These are phyloP conservation scores for Pleurotus citrinopileatus DNA, from an alignment of 768 basidiomycete genomes.

Conservation along the genomic window DNA sequence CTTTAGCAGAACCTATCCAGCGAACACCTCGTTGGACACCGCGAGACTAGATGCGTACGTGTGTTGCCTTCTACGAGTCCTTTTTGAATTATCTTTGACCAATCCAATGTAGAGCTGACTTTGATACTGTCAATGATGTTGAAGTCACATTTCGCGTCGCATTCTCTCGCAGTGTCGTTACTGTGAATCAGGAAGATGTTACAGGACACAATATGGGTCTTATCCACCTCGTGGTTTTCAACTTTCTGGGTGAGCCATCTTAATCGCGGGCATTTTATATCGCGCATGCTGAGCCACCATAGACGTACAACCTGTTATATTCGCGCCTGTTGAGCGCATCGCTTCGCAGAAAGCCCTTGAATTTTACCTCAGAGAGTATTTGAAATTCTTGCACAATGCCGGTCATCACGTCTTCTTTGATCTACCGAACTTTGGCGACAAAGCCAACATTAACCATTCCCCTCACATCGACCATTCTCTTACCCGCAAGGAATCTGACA, in stretches of 20 bases:
- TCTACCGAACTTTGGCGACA: constrained; percentile 21
- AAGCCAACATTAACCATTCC: constrained; percentile 8
- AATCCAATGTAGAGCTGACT: constrained; percentile 5
- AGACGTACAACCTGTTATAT: neutral
- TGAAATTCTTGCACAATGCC: constrained; percentile 17
- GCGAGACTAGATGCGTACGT: constrained; percentile 8
- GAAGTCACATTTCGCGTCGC: constrained; percentile 12
- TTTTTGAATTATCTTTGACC: neutral
- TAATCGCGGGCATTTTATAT: too few relatives aligned
- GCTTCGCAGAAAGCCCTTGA: constrained; percentile 10
- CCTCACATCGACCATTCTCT: constrained; percentile 19
- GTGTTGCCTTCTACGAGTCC: neutral
- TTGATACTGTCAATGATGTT: constrained; percentile 7
- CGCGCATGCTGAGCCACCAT: neutral
- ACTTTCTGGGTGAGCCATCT: too few relatives aligned
- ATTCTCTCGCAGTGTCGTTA: constrained; percentile 8
- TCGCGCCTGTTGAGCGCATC: constrained; percentile 6
- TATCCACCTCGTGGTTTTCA: constrained; percentile 14
- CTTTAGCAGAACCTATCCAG: constrained; percentile 12
- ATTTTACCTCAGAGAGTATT: constrained; percentile 18
- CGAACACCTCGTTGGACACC: neutral
- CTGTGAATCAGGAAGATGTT: constrained; percentile 1
- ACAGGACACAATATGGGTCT: constrained; percentile 3
- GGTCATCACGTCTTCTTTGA: constrained; percentile 21
- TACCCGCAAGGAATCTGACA: constrained; percentile 11